phyloP scores from a whole-genome alignment of 305 asterid species.

The Ajuga reptans region DNA sequence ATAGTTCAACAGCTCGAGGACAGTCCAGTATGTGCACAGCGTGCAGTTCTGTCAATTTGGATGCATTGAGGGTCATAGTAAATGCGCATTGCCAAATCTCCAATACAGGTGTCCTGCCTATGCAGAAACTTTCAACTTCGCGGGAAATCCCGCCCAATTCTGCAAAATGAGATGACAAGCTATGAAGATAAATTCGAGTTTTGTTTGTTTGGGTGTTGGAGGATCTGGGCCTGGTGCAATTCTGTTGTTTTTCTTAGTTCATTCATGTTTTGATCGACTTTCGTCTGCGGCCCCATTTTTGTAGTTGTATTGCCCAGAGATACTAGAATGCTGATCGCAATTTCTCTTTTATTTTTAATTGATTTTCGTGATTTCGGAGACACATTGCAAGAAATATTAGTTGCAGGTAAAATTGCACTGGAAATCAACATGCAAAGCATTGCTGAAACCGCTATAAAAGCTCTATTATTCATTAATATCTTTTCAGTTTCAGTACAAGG shows the following conservation, averaged over 20 bases:
- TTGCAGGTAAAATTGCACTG: background rate
- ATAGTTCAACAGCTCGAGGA: slow-evolving; percentile 54
- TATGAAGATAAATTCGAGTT: background rate
- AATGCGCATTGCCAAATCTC: slow-evolving; percentile 84
- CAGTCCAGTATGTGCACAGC: slow-evolving; percentile 69
- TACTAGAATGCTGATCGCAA: slow-evolving; percentile 3
- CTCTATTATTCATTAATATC: background rate
- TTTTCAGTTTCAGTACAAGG: slow-evolving; percentile 18
- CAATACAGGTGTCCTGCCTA: slow-evolving; percentile 82
- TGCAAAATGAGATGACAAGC: slow-evolving; percentile 68
- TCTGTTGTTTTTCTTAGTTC: slow-evolving; percentile 8
- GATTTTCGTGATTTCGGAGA: background rate
- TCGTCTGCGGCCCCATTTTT: slow-evolving; percentile 28
- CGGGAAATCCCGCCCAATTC: slow-evolving; percentile 46
- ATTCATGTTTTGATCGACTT: slow-evolving; percentile 21
- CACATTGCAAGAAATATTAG: background rate
- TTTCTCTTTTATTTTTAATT: background rate
- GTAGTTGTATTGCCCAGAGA: too few relatives aligned
- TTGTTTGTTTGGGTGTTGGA: slow-evolving; percentile 9
- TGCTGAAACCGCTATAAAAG: background rate
- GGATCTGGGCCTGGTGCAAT: slow-evolving; percentile 6
- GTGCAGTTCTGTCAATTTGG: slow-evolving; percentile 91
- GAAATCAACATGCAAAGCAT: background rate
- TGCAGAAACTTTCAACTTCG: slow-evolving; percentile 59
- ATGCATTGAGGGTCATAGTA: slow-evolving; percentile 65